Evolutionary conservation across 2,329 filamentous ascomycete genomes (phyloP).

Genomic region (Fusarium scirpi): DNA sequence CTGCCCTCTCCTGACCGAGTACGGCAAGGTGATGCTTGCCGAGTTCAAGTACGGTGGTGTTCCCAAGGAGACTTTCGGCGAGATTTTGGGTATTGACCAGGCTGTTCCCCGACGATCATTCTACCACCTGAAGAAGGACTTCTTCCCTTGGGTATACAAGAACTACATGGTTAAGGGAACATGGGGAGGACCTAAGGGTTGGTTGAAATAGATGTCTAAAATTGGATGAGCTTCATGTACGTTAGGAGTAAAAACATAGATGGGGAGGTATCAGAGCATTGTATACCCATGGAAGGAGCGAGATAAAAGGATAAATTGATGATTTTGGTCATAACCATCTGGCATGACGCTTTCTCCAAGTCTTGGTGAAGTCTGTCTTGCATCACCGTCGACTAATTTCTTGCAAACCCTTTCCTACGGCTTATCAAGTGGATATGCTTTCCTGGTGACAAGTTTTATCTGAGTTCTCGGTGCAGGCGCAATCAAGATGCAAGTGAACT

Average conservation of each 20-base stretch:
- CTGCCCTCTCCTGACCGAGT: constrained; percentile 66
- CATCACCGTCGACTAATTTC: background rate
- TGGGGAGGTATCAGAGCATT: background rate
- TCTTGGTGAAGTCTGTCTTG: background rate
- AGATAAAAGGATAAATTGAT: constrained; percentile 7
- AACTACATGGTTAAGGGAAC: constrained; percentile 70
- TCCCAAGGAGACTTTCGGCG: constrained; percentile 72
- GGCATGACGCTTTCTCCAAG: background rate
- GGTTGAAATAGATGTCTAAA: constrained; percentile 40
- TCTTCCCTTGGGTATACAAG: constrained; percentile 75
- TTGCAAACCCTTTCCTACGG: no score
- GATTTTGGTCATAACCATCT: background rate
- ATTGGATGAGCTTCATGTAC: constrained; percentile 16
- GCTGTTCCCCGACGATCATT: constrained; percentile 66
- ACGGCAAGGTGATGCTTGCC: constrained; percentile 72
- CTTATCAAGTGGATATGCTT: no score
- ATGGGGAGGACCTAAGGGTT: constrained; percentile 72
- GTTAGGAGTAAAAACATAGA: constrained; percentile 20
- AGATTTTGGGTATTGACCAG: constrained; percentile 68
- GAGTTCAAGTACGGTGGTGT: constrained; percentile 74
- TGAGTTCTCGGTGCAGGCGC: no score
- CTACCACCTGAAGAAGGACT: constrained; percentile 74
- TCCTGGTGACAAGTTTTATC: no score
- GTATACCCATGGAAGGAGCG: constrained; percentile 10
- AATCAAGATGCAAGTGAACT: background rate